phyloP scores from a whole-genome alignment of 139 green algal genomes.

The Chloropicon primus region DNA sequence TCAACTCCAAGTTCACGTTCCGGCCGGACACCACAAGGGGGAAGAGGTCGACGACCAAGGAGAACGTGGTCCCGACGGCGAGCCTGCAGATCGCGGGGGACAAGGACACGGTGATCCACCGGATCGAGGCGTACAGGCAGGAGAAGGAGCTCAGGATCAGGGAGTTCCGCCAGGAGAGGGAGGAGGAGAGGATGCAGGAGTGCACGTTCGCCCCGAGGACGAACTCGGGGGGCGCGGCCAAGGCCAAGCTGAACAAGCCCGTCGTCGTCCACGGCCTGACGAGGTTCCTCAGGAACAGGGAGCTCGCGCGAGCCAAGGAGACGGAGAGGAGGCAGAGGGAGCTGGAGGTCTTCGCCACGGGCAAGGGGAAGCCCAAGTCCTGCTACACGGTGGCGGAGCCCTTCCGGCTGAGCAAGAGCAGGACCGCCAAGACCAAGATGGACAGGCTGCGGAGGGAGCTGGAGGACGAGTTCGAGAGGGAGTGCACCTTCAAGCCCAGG shows the following conservation, averaged over 20 bases:
- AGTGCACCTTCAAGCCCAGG: conserved; percentile 9
- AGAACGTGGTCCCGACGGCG: background rate
- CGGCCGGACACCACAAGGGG: background rate
- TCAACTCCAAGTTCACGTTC: background rate
- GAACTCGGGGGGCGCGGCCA: conserved; percentile 9
- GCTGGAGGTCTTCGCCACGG: background rate
- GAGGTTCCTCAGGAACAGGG: background rate
- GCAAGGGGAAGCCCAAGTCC: background rate
- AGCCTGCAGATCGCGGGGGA: background rate
- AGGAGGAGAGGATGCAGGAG: conserved; percentile 3
- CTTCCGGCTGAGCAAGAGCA: background rate
- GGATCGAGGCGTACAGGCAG: background rate
- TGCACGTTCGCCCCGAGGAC: conserved; percentile 31
- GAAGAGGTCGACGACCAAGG: background rate
- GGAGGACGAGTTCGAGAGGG: background rate
- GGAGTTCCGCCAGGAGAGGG: background rate
- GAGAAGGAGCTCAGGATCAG: background rate
- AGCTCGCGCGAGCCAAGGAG: background rate
- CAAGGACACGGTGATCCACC: background rate
- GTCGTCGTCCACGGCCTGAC: background rate
- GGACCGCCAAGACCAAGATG: background rate
- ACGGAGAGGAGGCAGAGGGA: background rate
- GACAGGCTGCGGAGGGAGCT: background rate
- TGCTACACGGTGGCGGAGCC: background rate
- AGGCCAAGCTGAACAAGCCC: background rate